These are phyloP conservation scores for Myxozyma vanderwaltii DNA, from an alignment of 805 yeast species.

Conservation along the genomic window DNA sequence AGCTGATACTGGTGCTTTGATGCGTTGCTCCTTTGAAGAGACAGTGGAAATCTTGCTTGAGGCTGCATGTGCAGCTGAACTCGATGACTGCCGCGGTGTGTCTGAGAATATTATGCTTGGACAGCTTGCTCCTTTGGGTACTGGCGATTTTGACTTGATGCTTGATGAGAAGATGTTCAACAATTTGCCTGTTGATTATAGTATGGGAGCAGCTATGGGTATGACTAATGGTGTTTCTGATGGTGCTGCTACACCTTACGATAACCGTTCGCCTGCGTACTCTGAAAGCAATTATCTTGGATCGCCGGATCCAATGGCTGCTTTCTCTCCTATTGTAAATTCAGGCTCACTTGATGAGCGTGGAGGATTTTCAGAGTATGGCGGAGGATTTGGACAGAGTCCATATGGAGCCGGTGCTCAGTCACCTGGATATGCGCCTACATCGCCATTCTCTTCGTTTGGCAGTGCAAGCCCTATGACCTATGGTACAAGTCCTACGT, in stretches of 20 bases:
- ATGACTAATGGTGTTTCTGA: conserved; percentile 43
- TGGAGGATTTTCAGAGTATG: conserved; percentile 88
- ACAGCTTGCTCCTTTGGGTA: conserved; percentile 97
- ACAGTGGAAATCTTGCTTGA: conserved; percentile 96
- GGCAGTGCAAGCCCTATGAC: conserved; percentile 61
- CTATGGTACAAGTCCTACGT: conserved; percentile 60
- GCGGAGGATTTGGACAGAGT: conserved; percentile 65
- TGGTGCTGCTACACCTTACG: conserved; percentile 93
- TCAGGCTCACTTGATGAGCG: conserved; percentile 78
- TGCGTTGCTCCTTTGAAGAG: conserved; percentile 99
- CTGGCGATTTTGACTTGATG: conserved; percentile 96
- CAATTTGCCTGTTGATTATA: conserved; percentile 49
- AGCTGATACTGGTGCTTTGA: conserved; percentile 97
- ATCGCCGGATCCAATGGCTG: conserved; percentile 66
- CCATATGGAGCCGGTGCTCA: conserved; percentile 56
- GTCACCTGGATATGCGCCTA: conserved; percentile 70
- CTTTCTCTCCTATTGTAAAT: conserved; percentile 87
- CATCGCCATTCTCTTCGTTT: conserved; percentile 68
- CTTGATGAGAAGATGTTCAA: conserved; percentile 76
- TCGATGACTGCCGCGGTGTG: conserved; percentile 98
- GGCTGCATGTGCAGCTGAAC: conserved; percentile 97
- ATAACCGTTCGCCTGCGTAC: conserved; percentile 61
- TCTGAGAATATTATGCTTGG: conserved; percentile 97
- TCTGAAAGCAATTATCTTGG: conserved; percentile 61
- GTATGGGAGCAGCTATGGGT: conserved; percentile 7